Evolutionary conservation across 129 eudicot genomes (phyloP).

Genomic region (Tagetes erecta): DNA sequence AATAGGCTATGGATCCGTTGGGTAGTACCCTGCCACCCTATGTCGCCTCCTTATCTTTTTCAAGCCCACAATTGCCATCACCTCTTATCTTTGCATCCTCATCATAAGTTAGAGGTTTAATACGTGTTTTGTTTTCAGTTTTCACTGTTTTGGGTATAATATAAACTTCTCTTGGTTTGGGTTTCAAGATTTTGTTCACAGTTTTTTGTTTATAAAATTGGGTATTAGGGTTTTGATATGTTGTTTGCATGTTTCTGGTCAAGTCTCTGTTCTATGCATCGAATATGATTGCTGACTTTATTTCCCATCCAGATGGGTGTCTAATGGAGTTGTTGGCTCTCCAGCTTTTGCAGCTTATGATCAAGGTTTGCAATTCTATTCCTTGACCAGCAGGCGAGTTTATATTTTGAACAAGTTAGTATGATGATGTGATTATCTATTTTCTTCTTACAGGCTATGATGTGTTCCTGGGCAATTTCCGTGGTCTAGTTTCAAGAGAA

Average conservation of each 20-base stretch:
- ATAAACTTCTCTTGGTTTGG: neutral
- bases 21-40: neutral
- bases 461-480: constrained; percentile 90
- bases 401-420: neutral
- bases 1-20: neutral
- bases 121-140: neutral
- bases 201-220: neutral
- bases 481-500: constrained; percentile 92
- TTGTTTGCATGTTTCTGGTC: neutral
- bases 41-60: neutral
- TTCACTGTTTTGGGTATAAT: neutral
- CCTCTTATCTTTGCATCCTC: neutral
- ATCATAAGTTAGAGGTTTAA: neutral
- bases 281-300: constrained; percentile 7
- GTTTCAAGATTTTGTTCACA: neutral
- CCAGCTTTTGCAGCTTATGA: constrained; percentile 99
- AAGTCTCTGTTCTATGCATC: neutral
- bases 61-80: neutral
- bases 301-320: constrained; percentile 70
- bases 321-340: constrained; percentile 97
- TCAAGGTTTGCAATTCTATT: constrained; percentile 67
- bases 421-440: neutral
- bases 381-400: neutral
- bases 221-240: neutral
- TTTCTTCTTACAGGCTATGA: constrained; percentile 69